Base-by-base conservation (phyloP, 306 rosid species). In the Fragaria vesca region DNA sequence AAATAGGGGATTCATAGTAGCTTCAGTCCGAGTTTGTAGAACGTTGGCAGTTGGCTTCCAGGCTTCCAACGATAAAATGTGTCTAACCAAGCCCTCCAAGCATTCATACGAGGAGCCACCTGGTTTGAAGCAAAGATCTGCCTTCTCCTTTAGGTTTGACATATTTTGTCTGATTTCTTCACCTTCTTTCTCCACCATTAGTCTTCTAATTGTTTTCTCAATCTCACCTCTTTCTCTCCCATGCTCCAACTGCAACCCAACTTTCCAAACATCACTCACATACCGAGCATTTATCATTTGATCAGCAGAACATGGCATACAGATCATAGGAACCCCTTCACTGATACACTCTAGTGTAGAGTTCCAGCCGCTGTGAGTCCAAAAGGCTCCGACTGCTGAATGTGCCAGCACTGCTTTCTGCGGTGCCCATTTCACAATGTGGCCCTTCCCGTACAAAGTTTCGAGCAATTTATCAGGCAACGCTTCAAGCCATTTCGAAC, bases 251-350 rank as follows among this genome's bases (percentile, higher is more conserved):
- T 54, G 61, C 61, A 54, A 54, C 26, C 61, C 61, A 18, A 54
- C 61, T 54, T 54, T 54, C 61, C 61, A 54, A 20, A 54, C 61
- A 54, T 54, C 61, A 20, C 12, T 54, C 26, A 54, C 26, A 9
- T 54, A 54, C n/a, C 61, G 3, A 54, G 28, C 61, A 54, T 54
- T 54, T 7, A 54, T 54, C 61, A 54, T 54, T 20, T 54, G 61
- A 54, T 54, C 61, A 54, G 26, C 61, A 20, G 61, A 54, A 54
- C 61, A 54, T 20, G 61, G 61, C 61, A 55, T 55, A 55, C 61
- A 55, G n/a, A 55, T 55, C 61, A 55, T 55, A 55, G 28, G 61
- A 55, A 55, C 61, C 28, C 61, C 61, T 55, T 55, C 61, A 55
- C 61, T 20, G 2, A 55, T n/a, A 55, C 28, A 55, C 24, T 20